phyloP scores from a whole-genome alignment of 2,329 filamentous ascomycete genomes.

The Penicillium hordei region DNA sequence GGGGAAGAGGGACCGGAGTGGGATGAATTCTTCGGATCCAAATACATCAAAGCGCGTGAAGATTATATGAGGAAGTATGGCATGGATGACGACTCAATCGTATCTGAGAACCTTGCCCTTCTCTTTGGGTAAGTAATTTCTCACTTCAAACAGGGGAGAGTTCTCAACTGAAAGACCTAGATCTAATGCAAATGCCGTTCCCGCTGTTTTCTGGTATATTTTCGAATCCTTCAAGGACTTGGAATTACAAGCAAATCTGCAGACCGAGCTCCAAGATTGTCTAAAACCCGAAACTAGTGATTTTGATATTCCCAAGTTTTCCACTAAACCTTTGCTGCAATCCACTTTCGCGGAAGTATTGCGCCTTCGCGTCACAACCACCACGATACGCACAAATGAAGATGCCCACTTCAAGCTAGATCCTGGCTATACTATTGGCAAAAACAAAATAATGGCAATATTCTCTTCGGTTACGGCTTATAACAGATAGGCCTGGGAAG shows the following conservation, averaged over 20 bases:
- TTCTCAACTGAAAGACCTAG: neutral
- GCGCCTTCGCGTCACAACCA: neutral
- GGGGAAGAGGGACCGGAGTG: neutral
- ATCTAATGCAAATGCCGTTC: neutral
- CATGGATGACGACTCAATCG: neutral
- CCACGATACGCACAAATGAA: neutral
- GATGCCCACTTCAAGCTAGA: neutral
- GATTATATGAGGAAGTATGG: neutral
- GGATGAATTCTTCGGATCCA: neutral
- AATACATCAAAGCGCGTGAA: neutral
- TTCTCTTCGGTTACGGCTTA: neutral
- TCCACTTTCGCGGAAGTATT: neutral
- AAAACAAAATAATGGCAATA: neutral
- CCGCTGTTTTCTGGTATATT: neutral
- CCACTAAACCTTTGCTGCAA: neutral
- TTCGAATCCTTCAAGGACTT: neutral
- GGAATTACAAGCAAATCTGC: neutral
- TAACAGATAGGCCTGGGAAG: neutral
- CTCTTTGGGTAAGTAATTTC: neutral
- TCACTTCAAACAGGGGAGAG: neutral
- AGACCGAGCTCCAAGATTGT: neutral
- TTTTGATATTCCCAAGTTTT: neutral
- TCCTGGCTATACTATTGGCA: neutral
- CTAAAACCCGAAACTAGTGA: neutral
- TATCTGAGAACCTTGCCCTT: neutral